Base-by-base conservation (phyloP, 257 asterid species). In the Solanum chiquidenum region DNA sequence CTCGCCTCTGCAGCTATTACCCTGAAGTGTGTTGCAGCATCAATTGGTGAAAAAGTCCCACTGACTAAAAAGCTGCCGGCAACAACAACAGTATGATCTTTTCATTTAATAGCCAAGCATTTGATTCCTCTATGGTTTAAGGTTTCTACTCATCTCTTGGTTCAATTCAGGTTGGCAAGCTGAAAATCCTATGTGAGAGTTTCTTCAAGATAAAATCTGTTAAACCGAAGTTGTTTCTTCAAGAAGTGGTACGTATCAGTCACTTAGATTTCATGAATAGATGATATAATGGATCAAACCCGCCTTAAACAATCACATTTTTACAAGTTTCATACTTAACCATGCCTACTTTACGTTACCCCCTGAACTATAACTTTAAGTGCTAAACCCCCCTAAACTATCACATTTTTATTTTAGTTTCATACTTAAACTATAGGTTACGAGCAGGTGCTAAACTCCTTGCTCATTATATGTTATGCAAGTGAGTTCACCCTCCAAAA, bases 131-230 rank as follows among this genome's bases (percentile, higher is more conserved):
- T 79, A 79, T 80, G 85, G 29, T 80, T 5, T 80, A 49, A 29
- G 4, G 40, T 82, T 82, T 46, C 18, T 82, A 18, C 42, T 82
- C 40, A 80, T 29, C 42, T 49, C 23, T 76, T 23, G 37, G 40
- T 9, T 71, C 83, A n/a, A 86, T 72, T 86, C 85, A 97, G 99
- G 95, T 97, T 25, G 99, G 98, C 89, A 97, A 97, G 93, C 94
- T 97, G 93, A 95, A 95, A 94, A 95, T 92, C 90, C 90, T 97
- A 29, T 96, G 99, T 38, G 93, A 87, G 91, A 97, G 95, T 91
- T 96, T 97, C 96, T 97, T 97, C 94, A 96, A 97, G 95, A 88
- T 96, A 25, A 94, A 93, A 86, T 96, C 98, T n/a, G 74, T 94
- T 85, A 95, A 94, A 89, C 98, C 94, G n/a, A 62, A 93, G 85